Evolutionary conservation across 208 protist species (phyloP), one percentile per base, ranked within the genome.

Genomic region (Crithidia fasciculata): DNA sequence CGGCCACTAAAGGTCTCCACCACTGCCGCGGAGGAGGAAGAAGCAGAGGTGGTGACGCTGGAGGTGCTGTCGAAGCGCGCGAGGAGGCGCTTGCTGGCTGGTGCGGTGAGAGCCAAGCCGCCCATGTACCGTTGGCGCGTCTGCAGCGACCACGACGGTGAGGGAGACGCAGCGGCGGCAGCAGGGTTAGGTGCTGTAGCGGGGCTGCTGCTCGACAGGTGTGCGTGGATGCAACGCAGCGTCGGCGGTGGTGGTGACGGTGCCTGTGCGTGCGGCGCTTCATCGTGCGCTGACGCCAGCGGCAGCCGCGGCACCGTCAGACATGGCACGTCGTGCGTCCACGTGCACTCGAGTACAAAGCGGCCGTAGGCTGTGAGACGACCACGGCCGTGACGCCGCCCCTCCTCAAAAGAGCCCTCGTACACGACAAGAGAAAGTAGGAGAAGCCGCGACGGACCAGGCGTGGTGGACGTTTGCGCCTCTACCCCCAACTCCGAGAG

Each of bases 331-430:
- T 85, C 84, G 47, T 88, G 52, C n/a, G 74, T 74, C 87, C 87
- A 92, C 15, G 54, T 45, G 55, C 87, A 89, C 18, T 82, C 76
- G 19, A 92, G 54, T 9, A 85, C 75, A 63, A 88, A 77, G n/a
- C 79, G 69, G 8, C 81, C 67, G 53, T 79, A 83, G 4, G 81
- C 84, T 2, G 81, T 85, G 8, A 92, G 84, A 10, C 75, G 72
- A 15, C 87, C 87, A 18, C 71, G 73, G 13, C 87, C 87, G 53
- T 88, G 73, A 4, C 76, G 78, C 50, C 40, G 68, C 36, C 87
- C 87, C 8, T 72, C 53, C 5, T 60, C 62, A 69, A 92, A 92
- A 4, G 47, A 8, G 18, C 87, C 87, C 40, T 82, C 82, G 69
- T 84, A 92, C 15, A 85, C 68, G 19, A 75, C 62, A 6, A 84